phyloP scores from a whole-genome alignment of 768 basidiomycete species.

The Amylocystis lapponica region DNA sequence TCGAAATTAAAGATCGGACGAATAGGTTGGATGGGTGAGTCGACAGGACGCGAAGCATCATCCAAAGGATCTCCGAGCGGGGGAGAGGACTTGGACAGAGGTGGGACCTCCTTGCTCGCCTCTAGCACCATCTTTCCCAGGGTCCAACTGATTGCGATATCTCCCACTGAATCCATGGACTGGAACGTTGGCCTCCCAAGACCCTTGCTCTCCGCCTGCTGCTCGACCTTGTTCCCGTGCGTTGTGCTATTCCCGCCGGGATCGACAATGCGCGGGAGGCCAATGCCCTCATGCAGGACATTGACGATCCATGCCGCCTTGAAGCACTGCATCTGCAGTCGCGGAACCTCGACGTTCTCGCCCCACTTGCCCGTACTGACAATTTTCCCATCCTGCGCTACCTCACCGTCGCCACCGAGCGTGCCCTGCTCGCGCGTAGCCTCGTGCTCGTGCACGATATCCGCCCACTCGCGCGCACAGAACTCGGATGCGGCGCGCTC shows the following conservation, averaged over 20 bases:
- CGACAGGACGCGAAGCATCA: constrained; percentile 45
- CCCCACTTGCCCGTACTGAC: constrained; percentile 68
- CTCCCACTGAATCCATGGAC: constrained; percentile 85
- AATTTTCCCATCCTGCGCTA: constrained; percentile 51
- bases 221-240: constrained; percentile 61
- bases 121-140: constrained; percentile 98
- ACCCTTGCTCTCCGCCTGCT: constrained; percentile 78
- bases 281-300: constrained; percentile 93
- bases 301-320: constrained; percentile 98
- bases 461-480: constrained; percentile 74
- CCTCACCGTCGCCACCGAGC: constrained; percentile 55
- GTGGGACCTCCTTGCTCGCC: constrained; percentile 80
- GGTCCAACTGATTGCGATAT: constrained; percentile 96
- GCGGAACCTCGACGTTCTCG: constrained; percentile 69
- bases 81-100: constrained; percentile 36
- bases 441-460: constrained; percentile 64
- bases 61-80: constrained; percentile 75
- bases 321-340: constrained; percentile 97
- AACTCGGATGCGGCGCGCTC: constrained; percentile 88
- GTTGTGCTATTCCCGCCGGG: constrained; percentile 73
- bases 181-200: constrained; percentile 85
- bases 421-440: constrained; percentile 39
- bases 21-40: constrained; percentile 56
- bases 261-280: constrained; percentile 88
- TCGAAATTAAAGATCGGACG: constrained; percentile 58